Base-by-base conservation (phyloP, 345 rosid species). In the Arabidopsis suecica region DNA sequence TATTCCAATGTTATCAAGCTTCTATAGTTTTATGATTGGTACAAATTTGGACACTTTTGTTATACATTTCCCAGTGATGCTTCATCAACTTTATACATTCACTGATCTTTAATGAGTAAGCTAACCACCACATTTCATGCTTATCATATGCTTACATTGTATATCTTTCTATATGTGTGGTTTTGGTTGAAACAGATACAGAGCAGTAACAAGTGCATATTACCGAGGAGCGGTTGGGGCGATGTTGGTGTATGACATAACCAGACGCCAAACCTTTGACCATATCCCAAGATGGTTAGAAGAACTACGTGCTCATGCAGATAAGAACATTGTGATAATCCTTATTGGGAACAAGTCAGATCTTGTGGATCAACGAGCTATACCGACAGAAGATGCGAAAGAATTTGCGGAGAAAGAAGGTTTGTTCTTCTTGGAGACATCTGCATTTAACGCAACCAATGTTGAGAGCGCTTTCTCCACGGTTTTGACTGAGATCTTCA, bases 161-260 rank as follows among this genome's bases (percentile, higher is more conserved):
- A 7, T 23, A 0, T 61, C 47, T 75, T 28, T 32, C 1, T 38
- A 38, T 3, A n/a, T 61, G 36, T 61, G 34, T 42, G 62, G 16
- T 16, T 61, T 45, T 69, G 55, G 70, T 49, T 50, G 1, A 45
- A 68, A 44, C 84, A 89, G 95, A 34, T 89, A 89, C 64, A 82
- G 96, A 79, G 93, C 96, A 3, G 96, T 90, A 22, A 90, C 96
- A 23, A 90, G 91, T 73, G 93, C 93, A 56, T 88, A 87, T 61
- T 90, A 90, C 74, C 70, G 96, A 68, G 96, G 96, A 13, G 96
- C 96, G 25, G 91, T 90, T 58, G 96, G 96, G 50, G 96, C 96
- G 33, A 87, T 90, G 90, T 75, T 90, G 71, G 91, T 90, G 34
- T 90, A 86, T 1, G 96, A 90, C 76, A 86, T 88, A 73, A 81